These are phyloP conservation scores for Aspergillus funiculosus DNA, from an alignment of 495 filamentous ascomycete genomes.

Conservation along the genomic window DNA sequence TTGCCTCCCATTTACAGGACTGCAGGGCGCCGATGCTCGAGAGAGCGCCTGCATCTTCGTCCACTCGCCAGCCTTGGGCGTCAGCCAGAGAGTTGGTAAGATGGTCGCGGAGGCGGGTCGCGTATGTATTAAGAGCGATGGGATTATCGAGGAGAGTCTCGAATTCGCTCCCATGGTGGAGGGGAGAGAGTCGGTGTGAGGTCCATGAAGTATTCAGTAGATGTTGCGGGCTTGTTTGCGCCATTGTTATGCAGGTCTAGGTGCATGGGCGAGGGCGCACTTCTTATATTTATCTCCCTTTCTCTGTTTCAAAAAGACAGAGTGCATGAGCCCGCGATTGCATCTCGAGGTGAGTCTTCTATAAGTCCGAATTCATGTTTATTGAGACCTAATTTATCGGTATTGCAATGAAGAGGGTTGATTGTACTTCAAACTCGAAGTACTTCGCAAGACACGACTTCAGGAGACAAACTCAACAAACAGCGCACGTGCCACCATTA, in stretches of 20 bases:
- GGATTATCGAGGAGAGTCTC: slow-evolving; percentile 33
- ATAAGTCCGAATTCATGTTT: too few species aligned
- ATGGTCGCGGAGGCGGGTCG: slow-evolving; percentile 46
- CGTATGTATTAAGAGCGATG: slow-evolving; percentile 41
- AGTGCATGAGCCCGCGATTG: too few species aligned
- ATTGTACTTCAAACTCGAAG: too few species aligned
- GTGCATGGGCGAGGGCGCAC: neutral
- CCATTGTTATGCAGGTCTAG: slow-evolving; percentile 19
- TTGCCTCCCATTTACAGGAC: slow-evolving; percentile 41
- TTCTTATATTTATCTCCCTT: slow-evolving; percentile 1
- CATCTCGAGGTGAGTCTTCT: neutral
- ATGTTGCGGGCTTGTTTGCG: slow-evolving; percentile 21
- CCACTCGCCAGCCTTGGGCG: slow-evolving; percentile 28
- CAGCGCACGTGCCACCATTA: slow-evolving; percentile 8
- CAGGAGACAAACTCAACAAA: slow-evolving; percentile 14
- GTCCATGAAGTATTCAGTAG: slow-evolving; percentile 53
- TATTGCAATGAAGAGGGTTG: too few species aligned
- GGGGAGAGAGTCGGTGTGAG: slow-evolving; percentile 50
- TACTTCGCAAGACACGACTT: slow-evolving; percentile 4
- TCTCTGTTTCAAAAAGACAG: neutral
- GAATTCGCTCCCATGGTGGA: slow-evolving; percentile 43
- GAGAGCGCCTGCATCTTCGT: slow-evolving; percentile 34
- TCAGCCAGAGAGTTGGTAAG: slow-evolving; percentile 47
- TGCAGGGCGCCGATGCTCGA: slow-evolving; percentile 44
- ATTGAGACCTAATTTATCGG: too few species aligned